phyloP scores from a whole-genome alignment of 805 yeast genomes.

The Kazachstania taianensis region DNA sequence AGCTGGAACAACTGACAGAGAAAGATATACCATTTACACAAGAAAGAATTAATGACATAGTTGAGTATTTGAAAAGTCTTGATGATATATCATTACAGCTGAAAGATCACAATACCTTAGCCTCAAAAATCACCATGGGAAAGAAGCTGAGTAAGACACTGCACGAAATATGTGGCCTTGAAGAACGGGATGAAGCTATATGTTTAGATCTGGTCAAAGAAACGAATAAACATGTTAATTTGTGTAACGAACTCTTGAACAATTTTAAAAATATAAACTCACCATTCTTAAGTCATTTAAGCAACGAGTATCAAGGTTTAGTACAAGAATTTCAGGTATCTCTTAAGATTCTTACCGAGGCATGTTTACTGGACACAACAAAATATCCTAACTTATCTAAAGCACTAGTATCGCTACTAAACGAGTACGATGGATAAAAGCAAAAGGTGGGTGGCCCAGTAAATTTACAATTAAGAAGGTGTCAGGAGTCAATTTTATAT shows the following conservation, averaged over 20 bases:
- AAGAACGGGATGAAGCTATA: conserved; percentile 14
- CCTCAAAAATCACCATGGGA: conserved; percentile 12
- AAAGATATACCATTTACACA: conserved; percentile 17
- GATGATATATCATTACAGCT: conserved; percentile 16
- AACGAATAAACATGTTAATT: conserved; percentile 7
- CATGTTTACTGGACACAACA: conserved; percentile 14
- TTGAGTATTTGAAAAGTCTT: conserved; percentile 21
- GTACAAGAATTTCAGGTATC: conserved; percentile 23
- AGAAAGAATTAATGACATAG: conserved; percentile 17
- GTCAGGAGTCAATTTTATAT: too few relatives aligned
- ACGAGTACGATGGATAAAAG: too few relatives aligned
- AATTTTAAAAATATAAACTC: conserved; percentile 15
- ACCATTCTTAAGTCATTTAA: conserved; percentile 20
- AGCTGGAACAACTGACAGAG: conserved; percentile 14
- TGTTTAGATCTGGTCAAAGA: conserved; percentile 12
- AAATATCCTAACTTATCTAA: conserved; percentile 8
- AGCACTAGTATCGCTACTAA: conserved; percentile 7
- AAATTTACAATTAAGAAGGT: too few relatives aligned
- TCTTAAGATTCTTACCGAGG: conserved; percentile 20
- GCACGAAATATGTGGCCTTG: conserved; percentile 21
- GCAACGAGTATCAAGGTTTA: conserved; percentile 25
- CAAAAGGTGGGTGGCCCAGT: too few relatives aligned
- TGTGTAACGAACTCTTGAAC: conserved; percentile 8
- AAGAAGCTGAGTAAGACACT: conserved; percentile 18
- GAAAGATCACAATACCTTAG: conserved; percentile 11